phyloP scores from a whole-genome alignment of 345 rosid genomes.

The Corchorus olitorius region DNA sequence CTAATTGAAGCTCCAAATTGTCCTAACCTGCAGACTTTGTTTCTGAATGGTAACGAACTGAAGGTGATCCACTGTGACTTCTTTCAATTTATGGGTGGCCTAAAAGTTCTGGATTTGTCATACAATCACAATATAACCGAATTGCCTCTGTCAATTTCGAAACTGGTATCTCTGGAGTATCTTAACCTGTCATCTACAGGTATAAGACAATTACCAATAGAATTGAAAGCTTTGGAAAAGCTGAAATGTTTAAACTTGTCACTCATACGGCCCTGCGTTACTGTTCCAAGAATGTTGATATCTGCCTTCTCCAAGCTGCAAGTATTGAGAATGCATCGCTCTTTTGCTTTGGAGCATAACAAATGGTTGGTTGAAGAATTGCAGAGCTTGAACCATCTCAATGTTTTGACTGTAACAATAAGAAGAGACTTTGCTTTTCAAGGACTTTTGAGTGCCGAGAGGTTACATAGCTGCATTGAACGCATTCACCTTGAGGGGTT shows the following conservation, averaged over 20 bases:
- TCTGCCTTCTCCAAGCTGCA: background rate
- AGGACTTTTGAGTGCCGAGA: background rate
- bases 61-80: conserved; percentile 8
- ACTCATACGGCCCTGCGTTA: background rate
- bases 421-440: background rate
- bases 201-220: conserved; percentile 26
- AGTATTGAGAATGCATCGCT: background rate
- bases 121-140: background rate
- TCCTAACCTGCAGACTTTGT: background rate
- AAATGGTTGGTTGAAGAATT: conserved; percentile 11
- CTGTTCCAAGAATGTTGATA: conserved; percentile 18
- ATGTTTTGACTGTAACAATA: background rate
- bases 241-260: conserved; percentile 26
- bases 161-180: conserved; percentile 23
- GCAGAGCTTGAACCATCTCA: conserved; percentile 2
- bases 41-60: conserved; percentile 36
- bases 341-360: background rate
- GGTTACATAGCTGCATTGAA: background rate
- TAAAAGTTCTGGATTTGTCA: conserved; percentile 35
- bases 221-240: conserved; percentile 26
- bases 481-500: background rate
- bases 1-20: background rate
- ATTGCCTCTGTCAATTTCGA: background rate
- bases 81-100: conserved; percentile 24
- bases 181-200: conserved; percentile 27